These are phyloP conservation scores for Didymosphaeria variabile DNA, from an alignment of 2,329 filamentous ascomycete genomes.

Conservation along the genomic window DNA sequence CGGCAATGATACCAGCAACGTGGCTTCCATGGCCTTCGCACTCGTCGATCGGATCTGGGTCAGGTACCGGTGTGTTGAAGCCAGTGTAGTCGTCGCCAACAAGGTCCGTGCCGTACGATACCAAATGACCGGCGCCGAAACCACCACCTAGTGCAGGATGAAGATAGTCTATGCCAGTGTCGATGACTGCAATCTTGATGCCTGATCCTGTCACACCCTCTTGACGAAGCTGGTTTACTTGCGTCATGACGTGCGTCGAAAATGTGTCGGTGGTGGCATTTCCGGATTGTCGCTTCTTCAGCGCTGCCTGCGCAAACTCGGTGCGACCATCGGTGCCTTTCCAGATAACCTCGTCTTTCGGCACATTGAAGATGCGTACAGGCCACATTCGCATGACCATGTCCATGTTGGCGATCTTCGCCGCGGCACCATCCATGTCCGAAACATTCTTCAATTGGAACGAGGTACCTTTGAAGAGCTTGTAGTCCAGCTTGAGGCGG, in stretches of 20 bases:
- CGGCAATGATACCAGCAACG: conserved; percentile 67
- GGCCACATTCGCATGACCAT: conserved; percentile 19
- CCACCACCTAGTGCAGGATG: conserved; percentile 72
- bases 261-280: conserved; percentile 25
- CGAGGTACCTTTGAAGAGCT: conserved; percentile 19
- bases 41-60: conserved; percentile 61
- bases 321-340: conserved; percentile 3
- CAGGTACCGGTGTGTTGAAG: conserved; percentile 54
- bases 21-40: conserved; percentile 66
- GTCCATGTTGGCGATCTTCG: conserved; percentile 18
- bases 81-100: conserved; percentile 61
- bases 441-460: conserved; percentile 19
- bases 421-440: conserved; percentile 14
- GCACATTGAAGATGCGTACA: conserved; percentile 15
- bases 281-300: conserved; percentile 14
- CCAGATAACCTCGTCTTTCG: conserved; percentile 15
- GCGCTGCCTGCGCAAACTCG: conserved; percentile 2
- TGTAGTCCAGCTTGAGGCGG: conserved; percentile 18
- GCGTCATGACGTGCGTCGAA: conserved; percentile 46
- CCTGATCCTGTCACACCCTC: conserved; percentile 58
- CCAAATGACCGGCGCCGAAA: conserved; percentile 67
- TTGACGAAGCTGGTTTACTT: conserved; percentile 51
- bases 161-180: conserved; percentile 63
- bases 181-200: conserved; percentile 55
- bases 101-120: conserved; percentile 66